These are phyloP conservation scores for Hygrophorus pudorinus DNA, from an alignment of 768 basidiomycete species.

Conservation along the genomic window DNA sequence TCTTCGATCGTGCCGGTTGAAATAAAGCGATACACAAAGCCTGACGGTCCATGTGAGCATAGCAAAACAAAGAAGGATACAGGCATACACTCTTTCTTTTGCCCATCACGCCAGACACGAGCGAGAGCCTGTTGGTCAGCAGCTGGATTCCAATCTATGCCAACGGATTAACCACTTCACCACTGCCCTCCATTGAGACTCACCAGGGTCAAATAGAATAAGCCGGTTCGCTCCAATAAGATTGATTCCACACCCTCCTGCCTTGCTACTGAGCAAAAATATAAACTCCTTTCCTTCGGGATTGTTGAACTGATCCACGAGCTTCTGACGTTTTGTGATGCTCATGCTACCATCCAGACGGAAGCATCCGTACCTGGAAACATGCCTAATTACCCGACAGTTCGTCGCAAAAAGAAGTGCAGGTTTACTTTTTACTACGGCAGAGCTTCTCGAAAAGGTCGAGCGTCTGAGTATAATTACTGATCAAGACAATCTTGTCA, in stretches of 20 bases:
- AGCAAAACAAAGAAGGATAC: neutral
- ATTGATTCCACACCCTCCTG: constrained; percentile 95
- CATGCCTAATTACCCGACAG: neutral
- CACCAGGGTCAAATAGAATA: constrained; percentile 93
- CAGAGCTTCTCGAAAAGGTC: constrained; percentile 89
- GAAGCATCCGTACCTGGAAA: constrained; percentile 73
- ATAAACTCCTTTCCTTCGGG: constrained; percentile 90
- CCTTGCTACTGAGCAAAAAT: constrained; percentile 90
- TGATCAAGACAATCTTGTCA: constrained; percentile 95
- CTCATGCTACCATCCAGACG: constrained; percentile 93
- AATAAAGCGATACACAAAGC: constrained; percentile 98
- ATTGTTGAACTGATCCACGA: constrained; percentile 94
- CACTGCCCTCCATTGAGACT: constrained; percentile 14
- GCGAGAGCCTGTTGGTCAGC: constrained; percentile 97
- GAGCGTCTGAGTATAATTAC: constrained; percentile 93
- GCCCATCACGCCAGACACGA: constrained; percentile 98
- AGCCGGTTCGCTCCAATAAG: constrained; percentile 92
- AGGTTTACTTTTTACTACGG: constrained; percentile 65
- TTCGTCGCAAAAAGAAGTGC: neutral
- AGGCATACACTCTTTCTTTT: constrained; percentile 94
- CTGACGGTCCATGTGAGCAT: constrained; percentile 26
- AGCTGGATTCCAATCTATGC: constrained; percentile 94
- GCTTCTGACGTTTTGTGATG: constrained; percentile 85
- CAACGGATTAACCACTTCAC: constrained; percentile 2
- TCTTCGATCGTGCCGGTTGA: constrained; percentile 97